Percentiles rank a stretch among this genome's conserved stretches.
Evolutionary conservation across 495 filamentous ascomycete species (phyloP).

Genomic region (Bacidia gigantensis): DNA sequence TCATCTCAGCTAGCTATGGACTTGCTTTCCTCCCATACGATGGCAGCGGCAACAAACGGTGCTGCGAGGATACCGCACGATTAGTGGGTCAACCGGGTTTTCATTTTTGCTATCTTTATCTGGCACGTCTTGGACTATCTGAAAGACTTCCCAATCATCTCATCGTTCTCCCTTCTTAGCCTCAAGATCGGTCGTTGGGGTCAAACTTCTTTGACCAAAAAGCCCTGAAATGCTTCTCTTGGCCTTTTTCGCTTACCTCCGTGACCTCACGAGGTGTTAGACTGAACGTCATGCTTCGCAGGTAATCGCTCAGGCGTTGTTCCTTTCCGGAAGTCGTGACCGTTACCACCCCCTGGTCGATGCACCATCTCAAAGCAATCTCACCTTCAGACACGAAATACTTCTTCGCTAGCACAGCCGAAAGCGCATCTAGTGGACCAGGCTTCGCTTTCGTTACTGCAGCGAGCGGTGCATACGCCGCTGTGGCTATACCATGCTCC

Average conservation of each 20-base stretch:
- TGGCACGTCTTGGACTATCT: too few species aligned
- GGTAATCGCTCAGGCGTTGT: slow-evolving; percentile 50
- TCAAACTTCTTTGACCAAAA: slow-evolving; percentile 54
- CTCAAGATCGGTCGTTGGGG: slow-evolving; percentile 44
- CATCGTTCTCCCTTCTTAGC: background rate
- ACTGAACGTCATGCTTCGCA: slow-evolving; percentile 51
- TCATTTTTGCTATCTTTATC: background rate
- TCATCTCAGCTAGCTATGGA: too few species aligned
- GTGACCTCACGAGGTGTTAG: slow-evolving; percentile 58
- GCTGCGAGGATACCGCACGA: too few species aligned
- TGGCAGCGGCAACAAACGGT: too few species aligned
- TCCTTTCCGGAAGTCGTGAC: slow-evolving; percentile 70
- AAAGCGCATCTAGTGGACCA: slow-evolving; percentile 53
- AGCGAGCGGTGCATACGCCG: slow-evolving; percentile 56
- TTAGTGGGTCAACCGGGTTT: background rate
- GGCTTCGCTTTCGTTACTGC: slow-evolving; percentile 48
- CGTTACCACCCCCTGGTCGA: slow-evolving; percentile 66
- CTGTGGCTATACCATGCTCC: slow-evolving; percentile 51
- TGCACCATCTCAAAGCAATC: slow-evolving; percentile 58
- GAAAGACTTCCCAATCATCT: background rate
- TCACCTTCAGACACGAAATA: slow-evolving; percentile 62
- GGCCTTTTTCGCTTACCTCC: slow-evolving; percentile 46
- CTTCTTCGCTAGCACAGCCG: slow-evolving; percentile 52
- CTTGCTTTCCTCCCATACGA: too few species aligned
- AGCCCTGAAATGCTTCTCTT: slow-evolving; percentile 52